These are phyloP conservation scores for Vanrija pseudolonga DNA, from an alignment of 1,284 basidiomycete species.

Conservation along the genomic window DNA sequence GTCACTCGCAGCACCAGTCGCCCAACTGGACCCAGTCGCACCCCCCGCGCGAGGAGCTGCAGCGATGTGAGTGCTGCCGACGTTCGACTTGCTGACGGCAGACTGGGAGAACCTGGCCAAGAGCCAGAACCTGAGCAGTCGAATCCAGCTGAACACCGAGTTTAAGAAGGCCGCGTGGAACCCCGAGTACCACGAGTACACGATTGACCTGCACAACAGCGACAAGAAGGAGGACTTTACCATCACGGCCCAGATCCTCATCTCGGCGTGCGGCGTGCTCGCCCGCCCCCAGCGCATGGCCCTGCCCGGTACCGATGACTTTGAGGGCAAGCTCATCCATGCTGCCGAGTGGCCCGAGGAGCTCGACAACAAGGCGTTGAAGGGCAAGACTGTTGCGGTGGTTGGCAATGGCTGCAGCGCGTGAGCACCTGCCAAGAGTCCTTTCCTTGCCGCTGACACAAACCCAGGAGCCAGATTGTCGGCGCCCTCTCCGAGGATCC, in stretches of 20 bases:
- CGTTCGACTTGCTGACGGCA: background rate
- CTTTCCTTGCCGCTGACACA: no score
- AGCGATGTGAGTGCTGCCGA: background rate
- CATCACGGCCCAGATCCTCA: constrained; percentile 13
- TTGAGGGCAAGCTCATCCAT: constrained; percentile 20
- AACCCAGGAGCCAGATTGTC: constrained; percentile 19
- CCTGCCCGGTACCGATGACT: constrained; percentile 21
- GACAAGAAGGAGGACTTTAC: background rate
- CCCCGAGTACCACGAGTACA: background rate
- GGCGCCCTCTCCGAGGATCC: constrained; percentile 19
- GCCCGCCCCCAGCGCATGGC: constrained; percentile 17
- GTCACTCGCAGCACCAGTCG: constrained; percentile 5
- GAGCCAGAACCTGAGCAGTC: background rate
- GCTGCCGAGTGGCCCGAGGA: constrained; percentile 7
- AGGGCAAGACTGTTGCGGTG: constrained; percentile 3
- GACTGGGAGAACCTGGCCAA: constrained; percentile 6
- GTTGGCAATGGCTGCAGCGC: constrained; percentile 13
- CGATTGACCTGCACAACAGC: background rate
- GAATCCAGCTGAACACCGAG: background rate
- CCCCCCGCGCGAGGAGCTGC: constrained; percentile 1
- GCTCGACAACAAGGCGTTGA: background rate
- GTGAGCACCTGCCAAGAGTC: constrained; percentile 2
- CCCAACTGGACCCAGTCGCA: constrained; percentile 6
- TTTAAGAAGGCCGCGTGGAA: constrained; percentile 1
- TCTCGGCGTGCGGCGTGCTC: constrained; percentile 29